These are phyloP conservation scores for Phaseolus coccineus DNA, from an alignment of 331 rosid species.

Conservation along the genomic window DNA sequence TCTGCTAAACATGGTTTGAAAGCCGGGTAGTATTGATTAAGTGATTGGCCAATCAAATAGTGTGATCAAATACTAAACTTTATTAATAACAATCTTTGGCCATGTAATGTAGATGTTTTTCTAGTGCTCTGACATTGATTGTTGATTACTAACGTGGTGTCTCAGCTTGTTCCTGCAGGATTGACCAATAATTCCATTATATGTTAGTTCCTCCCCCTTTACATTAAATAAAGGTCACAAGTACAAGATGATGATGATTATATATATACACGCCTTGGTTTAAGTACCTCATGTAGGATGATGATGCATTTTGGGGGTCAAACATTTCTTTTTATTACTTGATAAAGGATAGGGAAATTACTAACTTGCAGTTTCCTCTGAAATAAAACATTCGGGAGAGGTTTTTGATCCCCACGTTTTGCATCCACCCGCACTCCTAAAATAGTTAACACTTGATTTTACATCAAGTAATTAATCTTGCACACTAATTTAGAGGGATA, in stretches of 20 bases:
- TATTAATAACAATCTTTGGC: background rate
- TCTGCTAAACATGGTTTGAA: background rate
- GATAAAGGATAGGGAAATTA: too few relatives aligned
- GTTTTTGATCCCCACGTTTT: background rate
- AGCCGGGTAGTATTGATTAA: background rate
- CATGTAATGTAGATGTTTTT: slow-evolving; percentile 28
- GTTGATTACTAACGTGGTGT: slow-evolving; percentile 7
- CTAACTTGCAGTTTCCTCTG: too few relatives aligned
- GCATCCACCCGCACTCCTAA: slow-evolving; percentile 2
- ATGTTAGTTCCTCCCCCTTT: slow-evolving; percentile 49
- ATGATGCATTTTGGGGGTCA: background rate
- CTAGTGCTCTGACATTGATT: slow-evolving; percentile 26
- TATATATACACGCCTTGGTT: background rate
- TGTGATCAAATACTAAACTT: background rate
- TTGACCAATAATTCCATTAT: slow-evolving; percentile 52
- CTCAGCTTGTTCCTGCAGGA: slow-evolving; percentile 50
- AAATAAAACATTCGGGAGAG: too few relatives aligned
- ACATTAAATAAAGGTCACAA: background rate
- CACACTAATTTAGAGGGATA: background rate
- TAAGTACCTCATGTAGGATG: background rate
- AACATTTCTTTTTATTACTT: too few relatives aligned
- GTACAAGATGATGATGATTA: background rate
- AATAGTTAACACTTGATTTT: background rate
- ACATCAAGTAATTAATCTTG: background rate
- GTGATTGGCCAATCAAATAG: background rate